Base-by-base conservation (phyloP, 352 stramenopile genomes). In the Phytophthora pinifolia region DNA sequence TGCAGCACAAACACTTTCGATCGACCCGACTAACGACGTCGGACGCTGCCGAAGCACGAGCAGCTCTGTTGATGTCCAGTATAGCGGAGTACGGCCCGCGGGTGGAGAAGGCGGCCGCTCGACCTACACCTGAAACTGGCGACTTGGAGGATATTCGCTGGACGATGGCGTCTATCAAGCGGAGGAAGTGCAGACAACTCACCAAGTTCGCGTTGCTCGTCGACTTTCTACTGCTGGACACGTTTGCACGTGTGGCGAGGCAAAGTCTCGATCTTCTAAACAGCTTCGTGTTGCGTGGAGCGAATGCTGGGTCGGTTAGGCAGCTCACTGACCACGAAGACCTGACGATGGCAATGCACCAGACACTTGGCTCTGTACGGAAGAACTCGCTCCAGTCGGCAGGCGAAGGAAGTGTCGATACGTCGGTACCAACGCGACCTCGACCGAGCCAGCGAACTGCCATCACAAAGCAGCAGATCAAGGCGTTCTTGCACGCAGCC, bases 111-210 rank as follows among this genome's bases (percentile, higher is more conserved):
- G 29, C 66, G 10, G 30, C 58, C 10, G 52, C 64, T 18, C 20
- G 17, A 1, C 4, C 14, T 4, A 4, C 7, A n/a, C 35, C 35
- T 13, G 46, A 63, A 18, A 12, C 57, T n/a, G 60, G 78, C 20
- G 57, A 68, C 0, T 14, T 83, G 14, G 72, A 81, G 25, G 62
- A 86, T 25, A 83, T 89, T 48, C 72, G 73, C 2, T 92, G 82
- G 82, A 89, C 79, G 1, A 64, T 89, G 44, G 82, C 79, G 6
- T 79, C 82, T 1, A 87, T 89, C 14, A 75, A 67, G 33, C 68
- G 82, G 0, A 63, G 77, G 5, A 79, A 75, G 15, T 92, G 82
- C 37, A 47, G 52, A 6, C 72, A 85, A 20, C 50, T 92, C 7
- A 68, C 77, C 3, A 79, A 69, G 32, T 89, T 92, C 31, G 57